Base-by-base conservation (phyloP, 345 rosid species). In the Murraya koenigii region DNA sequence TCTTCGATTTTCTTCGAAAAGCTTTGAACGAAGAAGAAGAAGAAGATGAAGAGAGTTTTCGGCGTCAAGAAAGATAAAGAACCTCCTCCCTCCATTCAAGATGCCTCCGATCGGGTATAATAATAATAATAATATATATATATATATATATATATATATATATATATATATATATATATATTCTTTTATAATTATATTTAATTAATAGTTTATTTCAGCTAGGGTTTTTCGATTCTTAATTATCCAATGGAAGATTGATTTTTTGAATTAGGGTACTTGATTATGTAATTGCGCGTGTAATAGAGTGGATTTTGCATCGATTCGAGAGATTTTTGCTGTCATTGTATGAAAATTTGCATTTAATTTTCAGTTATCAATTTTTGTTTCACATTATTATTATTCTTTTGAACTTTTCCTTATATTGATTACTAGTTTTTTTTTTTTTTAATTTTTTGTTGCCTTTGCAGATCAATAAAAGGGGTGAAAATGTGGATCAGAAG, bases 51-150 rank as follows among this genome's bases (percentile, higher is more conserved):
- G 92, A 92, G 92, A 83, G 92, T 95, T 1, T 95, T 95, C 69
- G 99, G 99, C 76, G 84, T 68, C 41, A 92, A 92, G 93, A 95
- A 95, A 66, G 92, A 95, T 66, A 95, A 95, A 81, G 99, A 92
- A 69, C 98, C 98, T 38, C 94, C 99, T 62, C 97, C 99, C 8
- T 89, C 99, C 3, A 38, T 95, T 23, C 79, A 88, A 41, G 99
- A 95, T 74, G 92, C 99, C 17, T 87, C 99, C 79, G 98, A 91
- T 78, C 86, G 93, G 94, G 98, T 95, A 52, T 44, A 44, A 44
- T 41, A 41, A 41, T 41, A 44, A 41, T 41, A 11, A 41, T 2
- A 3, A 44, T 44, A 44, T 0, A 38, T 5, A 44, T n/a, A 44
- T 44, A 44, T 44, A 44, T 44, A 14, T 71, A 17, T 68, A 38